phyloP scores from a whole-genome alignment of 176 grass and related monocot genomes.

The Lolium multiflorum region DNA sequence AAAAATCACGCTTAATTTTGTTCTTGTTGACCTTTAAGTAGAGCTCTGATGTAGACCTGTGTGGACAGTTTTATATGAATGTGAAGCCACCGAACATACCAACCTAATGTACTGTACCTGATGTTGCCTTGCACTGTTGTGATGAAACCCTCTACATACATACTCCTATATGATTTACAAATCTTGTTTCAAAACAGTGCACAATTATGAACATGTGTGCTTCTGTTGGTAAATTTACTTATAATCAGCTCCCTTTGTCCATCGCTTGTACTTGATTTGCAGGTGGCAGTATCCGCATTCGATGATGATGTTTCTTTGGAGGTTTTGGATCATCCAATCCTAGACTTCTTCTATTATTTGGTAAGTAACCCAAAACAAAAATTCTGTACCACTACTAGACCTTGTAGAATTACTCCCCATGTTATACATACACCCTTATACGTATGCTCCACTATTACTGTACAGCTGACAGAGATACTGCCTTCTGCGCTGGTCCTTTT shows the following conservation, averaged over 20 bases:
- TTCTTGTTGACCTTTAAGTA: constrained; percentile 36
- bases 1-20: not conserved
- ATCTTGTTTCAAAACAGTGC: constrained; percentile 4
- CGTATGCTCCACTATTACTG: not conserved
- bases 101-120: constrained; percentile 14
- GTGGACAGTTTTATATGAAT: constrained; percentile 27
- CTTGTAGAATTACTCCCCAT: not conserved
- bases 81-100: not conserved
- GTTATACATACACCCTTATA: constrained; percentile 7
- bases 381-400: not conserved
- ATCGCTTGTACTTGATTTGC: constrained; percentile 20
- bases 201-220: not conserved
- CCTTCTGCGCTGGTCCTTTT: constrained; percentile 92
- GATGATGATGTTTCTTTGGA: constrained; percentile 73
- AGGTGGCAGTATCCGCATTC: constrained; percentile 84
- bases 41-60: constrained; percentile 37
- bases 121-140: constrained; percentile 29
- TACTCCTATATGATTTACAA: not conserved
- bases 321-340: constrained; percentile 90
- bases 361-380: constrained; percentile 46
- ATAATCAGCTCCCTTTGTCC: constrained; percentile 7
- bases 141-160: not conserved
- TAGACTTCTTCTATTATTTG: constrained; percentile 89
- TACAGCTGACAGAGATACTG: constrained; percentile 87
- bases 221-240: constrained; percentile 14